Evolutionary conservation across 192 early-diverging fungal genomes (phyloP).

Genomic region (Obelidium mucronatum): DNA sequence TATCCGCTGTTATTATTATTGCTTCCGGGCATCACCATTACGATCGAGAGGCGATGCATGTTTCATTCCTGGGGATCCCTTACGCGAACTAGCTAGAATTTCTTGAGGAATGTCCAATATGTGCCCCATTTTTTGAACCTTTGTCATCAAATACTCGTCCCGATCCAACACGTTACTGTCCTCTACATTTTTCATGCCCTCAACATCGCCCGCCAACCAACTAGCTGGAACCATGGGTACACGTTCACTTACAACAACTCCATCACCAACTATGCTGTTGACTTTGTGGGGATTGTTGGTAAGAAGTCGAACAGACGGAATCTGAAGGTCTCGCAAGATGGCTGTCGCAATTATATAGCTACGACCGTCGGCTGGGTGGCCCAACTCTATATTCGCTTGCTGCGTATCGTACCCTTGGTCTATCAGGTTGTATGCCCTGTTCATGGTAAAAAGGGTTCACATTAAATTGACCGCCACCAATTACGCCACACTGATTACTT

Average conservation of each 20-base stretch:
- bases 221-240: slow-evolving; percentile 89
- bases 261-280: slow-evolving; percentile 71
- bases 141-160: slow-evolving; percentile 87
- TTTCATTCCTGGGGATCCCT: no score
- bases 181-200: no score
- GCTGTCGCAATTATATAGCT: slow-evolving; percentile 88
- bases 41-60: no score
- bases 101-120: slow-evolving; percentile 70
- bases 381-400: slow-evolving; percentile 86
- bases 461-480: slow-evolving; percentile 25
- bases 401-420: slow-evolving; percentile 96
- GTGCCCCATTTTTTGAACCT: slow-evolving; percentile 92
- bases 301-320: slow-evolving; percentile 76
- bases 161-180: slow-evolving; percentile 60
- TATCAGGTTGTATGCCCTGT: slow-evolving; percentile 94
- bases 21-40: no score
- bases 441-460: no score
- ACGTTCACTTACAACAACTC: slow-evolving; percentile 80
- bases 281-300: slow-evolving; percentile 99
- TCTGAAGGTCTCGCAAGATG: slow-evolving; percentile 85
- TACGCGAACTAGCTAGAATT: no score
- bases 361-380: slow-evolving; percentile 91
- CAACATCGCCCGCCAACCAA: no score
- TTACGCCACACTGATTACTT: slow-evolving; percentile 35
- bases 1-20: no score